Conservation (phyloP, 148 eudicot genomes). For the Nepenthes mirabilis region DNA sequence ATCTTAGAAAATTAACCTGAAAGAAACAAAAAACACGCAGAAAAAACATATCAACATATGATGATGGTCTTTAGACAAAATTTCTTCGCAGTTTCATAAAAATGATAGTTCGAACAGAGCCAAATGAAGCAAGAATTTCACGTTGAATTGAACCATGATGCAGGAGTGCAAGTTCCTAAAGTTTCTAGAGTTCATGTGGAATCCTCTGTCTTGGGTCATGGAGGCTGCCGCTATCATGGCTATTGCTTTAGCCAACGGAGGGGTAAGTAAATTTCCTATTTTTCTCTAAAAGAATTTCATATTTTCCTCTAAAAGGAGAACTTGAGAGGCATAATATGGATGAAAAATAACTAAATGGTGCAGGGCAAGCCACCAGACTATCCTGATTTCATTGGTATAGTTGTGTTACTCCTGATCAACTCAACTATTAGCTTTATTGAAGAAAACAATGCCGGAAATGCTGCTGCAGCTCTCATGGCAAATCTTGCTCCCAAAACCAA, state of each 20-base stretch:
- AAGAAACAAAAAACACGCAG: too few relatives aligned
- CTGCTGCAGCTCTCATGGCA: constrained; percentile 44
- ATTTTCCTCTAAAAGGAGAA: background rate
- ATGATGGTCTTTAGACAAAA: too few relatives aligned
- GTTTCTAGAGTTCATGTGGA: constrained; percentile 42
- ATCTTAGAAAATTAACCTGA: too few relatives aligned
- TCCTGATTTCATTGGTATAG: constrained; percentile 31
- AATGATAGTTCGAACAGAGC: too few relatives aligned
- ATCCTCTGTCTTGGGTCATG: constrained; percentile 43
- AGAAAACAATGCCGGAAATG: constrained; percentile 41
- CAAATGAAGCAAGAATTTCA: too few relatives aligned
- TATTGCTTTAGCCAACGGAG: constrained; percentile 29
- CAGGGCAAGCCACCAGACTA: constrained; percentile 32
- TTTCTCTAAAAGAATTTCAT: background rate
- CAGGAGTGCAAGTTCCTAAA: constrained; percentile 30
- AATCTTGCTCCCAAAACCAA: constrained; percentile 31
- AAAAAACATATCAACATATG: too few relatives aligned
- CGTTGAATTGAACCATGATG: background rate
- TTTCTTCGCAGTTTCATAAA: too few relatives aligned
- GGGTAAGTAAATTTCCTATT: constrained; percentile 4
- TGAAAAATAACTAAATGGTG: background rate
- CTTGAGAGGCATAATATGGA: background rate
- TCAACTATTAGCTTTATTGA: constrained; percentile 37
- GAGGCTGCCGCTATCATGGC: constrained; percentile 37
- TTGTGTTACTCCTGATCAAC: constrained; percentile 22